A percentile compares a stretch with the other conserved stretches of the same genome.
These are phyloP conservation scores for Verticillium alfalfae DNA, from an alignment of 2,329 filamentous ascomycete species.

Conservation along the genomic window DNA sequence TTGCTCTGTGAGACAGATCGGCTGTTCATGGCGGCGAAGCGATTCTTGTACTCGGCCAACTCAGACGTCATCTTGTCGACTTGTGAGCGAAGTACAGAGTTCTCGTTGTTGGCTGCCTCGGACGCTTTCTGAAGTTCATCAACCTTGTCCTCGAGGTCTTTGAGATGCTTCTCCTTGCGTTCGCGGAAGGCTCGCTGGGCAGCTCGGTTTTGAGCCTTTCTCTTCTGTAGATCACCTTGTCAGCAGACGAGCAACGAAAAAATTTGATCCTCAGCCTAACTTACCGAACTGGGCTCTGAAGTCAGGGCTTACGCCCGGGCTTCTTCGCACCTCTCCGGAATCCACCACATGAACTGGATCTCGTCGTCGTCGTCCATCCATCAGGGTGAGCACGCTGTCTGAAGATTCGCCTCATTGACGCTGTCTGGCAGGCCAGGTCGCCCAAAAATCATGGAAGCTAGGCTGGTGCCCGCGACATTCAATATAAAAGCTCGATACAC, in stretches of 20 bases:
- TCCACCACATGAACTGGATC: too few relatives aligned
- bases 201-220: conserved; percentile 92
- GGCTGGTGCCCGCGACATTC: conserved; percentile 41
- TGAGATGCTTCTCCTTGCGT: conserved; percentile 87
- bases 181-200: conserved; percentile 91
- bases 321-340: too few relatives aligned
- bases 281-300: conserved; percentile 90
- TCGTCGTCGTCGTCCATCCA: conserved; percentile 64
- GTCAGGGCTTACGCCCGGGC: conserved; percentile 94
- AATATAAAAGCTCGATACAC: conserved; percentile 74
- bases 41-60: conserved; percentile 85
- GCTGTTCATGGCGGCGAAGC: conserved; percentile 55
- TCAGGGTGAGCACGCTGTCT: conserved; percentile 68
- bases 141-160: conserved; percentile 76
- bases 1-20: conserved; percentile 11
- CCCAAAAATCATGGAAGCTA: conserved; percentile 66
- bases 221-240: conserved; percentile 55
- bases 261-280: conserved; percentile 28
- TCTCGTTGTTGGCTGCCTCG: conserved; percentile 78
- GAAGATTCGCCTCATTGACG: conserved; percentile 41
- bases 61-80: conserved; percentile 83
- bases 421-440: too few relatives aligned
- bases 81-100: conserved; percentile 75
- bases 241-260: background rate
- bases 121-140: conserved; percentile 76